phyloP scores from a whole-genome alignment of 345 rosid genomes.

The Hirschfeldia incana region DNA sequence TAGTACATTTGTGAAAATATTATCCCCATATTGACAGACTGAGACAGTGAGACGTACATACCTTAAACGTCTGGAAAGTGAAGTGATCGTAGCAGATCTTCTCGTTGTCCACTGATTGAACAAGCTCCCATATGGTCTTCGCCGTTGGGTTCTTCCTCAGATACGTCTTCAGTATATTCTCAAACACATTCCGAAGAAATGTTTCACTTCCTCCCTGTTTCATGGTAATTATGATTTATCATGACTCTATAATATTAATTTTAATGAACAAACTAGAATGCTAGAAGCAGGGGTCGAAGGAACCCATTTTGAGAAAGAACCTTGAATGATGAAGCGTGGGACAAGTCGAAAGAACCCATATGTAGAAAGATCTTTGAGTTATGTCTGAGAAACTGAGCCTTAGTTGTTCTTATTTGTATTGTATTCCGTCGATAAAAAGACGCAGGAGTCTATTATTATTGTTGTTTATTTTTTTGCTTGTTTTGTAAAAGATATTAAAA shows the following conservation, averaged over 20 bases:
- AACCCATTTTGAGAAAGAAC: slow-evolving; percentile 13
- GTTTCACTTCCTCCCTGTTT: slow-evolving; percentile 50
- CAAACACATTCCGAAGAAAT: slow-evolving; percentile 63
- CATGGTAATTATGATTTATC: neutral
- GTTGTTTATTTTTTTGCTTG: too few relatives aligned
- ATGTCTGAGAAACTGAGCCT: slow-evolving; percentile 1
- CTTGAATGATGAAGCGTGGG: slow-evolving; percentile 22
- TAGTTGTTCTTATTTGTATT: neutral
- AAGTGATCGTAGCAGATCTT: slow-evolving; percentile 76
- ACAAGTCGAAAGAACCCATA: slow-evolving; percentile 19
- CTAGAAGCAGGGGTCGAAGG: neutral
- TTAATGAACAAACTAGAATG: neutral
- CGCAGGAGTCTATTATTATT: neutral
- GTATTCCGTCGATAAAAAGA: neutral
- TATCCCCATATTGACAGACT: neutral
- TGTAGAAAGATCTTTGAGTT: neutral
- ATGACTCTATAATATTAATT: neutral
- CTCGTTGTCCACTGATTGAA: slow-evolving; percentile 51
- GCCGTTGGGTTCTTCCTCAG: slow-evolving; percentile 71
- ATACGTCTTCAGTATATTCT: slow-evolving; percentile 61
- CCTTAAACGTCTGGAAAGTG: slow-evolving; percentile 83
- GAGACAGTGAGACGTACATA: slow-evolving; percentile 13
- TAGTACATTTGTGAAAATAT: neutral
- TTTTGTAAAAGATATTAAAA: too few relatives aligned
- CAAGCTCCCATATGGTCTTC: slow-evolving; percentile 63